A percentile compares a stretch with the other conserved stretches of the same genome.
Evolutionary conservation across 2,329 filamentous ascomycete genomes (phyloP).

Genomic region (Calonectria pauciramosa): DNA sequence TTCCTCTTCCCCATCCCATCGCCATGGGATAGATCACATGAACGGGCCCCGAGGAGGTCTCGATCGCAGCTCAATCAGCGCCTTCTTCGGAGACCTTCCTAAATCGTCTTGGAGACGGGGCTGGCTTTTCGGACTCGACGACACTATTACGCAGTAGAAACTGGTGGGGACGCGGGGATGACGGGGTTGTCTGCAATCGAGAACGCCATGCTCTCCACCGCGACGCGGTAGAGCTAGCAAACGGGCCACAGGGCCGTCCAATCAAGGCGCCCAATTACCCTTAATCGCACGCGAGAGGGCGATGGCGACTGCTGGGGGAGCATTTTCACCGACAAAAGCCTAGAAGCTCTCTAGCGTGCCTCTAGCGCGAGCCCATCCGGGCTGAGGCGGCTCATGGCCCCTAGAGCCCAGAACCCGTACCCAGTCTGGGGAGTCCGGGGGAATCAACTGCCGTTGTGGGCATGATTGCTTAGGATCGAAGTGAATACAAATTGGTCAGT

Average conservation of each 20-base stretch:
- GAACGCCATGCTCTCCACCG: not conserved
- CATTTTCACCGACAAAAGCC: conserved; percentile 8
- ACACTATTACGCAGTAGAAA: conserved; percentile 11
- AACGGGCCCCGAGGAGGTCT: not conserved
- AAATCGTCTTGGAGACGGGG: not conserved
- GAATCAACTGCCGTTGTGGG: not conserved
- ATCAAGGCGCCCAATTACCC: not conserved
- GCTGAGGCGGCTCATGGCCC: not conserved
- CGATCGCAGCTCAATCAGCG: not conserved
- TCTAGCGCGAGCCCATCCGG: not conserved
- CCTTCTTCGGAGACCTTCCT: conserved; percentile 5
- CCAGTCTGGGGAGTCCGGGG: not conserved
- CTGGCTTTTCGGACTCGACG: not conserved
- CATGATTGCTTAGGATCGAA: not conserved
- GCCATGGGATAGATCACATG: not conserved
- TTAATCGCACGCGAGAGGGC: not conserved
- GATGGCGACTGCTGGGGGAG: not conserved
- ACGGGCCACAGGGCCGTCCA: not conserved
- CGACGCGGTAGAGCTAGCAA: not conserved
- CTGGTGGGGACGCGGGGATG: conserved; percentile 6
- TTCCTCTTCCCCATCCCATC: not conserved
- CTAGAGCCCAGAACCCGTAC: not conserved
- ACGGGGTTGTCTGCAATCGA: not conserved
- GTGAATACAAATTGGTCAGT: not conserved
- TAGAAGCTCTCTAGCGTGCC: not conserved